phyloP scores from a whole-genome alignment of 495 filamentous ascomycete species.

The Jackrogersella minutella region DNA sequence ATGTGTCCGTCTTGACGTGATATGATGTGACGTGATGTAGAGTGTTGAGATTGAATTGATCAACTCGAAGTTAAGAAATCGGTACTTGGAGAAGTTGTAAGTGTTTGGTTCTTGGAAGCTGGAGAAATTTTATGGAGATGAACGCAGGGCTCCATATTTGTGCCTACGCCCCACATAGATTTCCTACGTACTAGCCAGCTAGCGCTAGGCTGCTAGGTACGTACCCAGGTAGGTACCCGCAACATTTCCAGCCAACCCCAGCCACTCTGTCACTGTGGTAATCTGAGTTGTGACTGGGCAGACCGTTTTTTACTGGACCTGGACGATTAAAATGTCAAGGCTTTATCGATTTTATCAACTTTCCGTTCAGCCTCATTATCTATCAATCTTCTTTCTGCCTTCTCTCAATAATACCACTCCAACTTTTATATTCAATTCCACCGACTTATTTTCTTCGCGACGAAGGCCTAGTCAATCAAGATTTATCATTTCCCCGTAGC shows the following conservation, averaged over 20 bases:
- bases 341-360: not conserved
- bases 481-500: too few relatives aligned
- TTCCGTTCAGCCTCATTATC: constrained; percentile 32
- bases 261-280: constrained; percentile 30
- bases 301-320: constrained; percentile 16
- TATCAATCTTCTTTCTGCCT: not conserved
- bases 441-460: too few relatives aligned
- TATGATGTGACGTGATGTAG: not conserved
- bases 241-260: too few relatives aligned
- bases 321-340: constrained; percentile 18
- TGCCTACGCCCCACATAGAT: not conserved
- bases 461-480: too few relatives aligned
- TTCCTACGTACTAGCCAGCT: too few relatives aligned
- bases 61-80: constrained; percentile 15
- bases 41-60: constrained; percentile 14
- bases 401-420: not conserved
- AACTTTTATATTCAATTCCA: not conserved
- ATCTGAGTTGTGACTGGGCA: not conserved
- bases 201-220: too few relatives aligned
- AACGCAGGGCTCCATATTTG: not conserved
- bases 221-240: too few relatives aligned
- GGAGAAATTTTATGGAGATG: constrained; percentile 27
- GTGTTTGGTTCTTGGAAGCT: not conserved
- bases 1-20: not conserved
- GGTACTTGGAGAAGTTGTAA: not conserved